A percentile compares a stretch with the other conserved stretches of the same genome.
These are phyloP conservation scores for Vaccinium myrtillus DNA, from an alignment of 148 eudicot genomes.

Conservation along the genomic window DNA sequence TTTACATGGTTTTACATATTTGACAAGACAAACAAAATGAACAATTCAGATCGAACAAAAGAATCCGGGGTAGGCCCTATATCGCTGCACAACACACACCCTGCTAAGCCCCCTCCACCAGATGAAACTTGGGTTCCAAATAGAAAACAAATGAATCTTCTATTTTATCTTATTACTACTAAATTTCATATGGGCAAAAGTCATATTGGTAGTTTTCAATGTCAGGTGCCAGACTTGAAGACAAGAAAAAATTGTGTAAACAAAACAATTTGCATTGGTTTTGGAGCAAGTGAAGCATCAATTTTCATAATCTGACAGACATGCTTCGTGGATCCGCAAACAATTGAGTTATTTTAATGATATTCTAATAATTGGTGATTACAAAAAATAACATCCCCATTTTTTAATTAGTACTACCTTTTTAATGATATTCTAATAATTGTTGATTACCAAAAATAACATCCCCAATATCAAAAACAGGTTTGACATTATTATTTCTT, in stretches of 20 bases:
- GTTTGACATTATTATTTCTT: no score
- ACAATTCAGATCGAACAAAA: no score
- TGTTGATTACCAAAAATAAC: no score
- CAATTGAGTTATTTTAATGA: background rate
- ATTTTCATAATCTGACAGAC: background rate
- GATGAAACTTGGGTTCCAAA: constrained; percentile 14
- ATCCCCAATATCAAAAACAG: no score
- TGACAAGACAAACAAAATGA: no score
- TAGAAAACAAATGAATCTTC: constrained; percentile 38
- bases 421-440: no score
- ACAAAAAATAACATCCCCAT: background rate
- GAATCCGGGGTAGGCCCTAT: no score
- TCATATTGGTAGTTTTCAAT: constrained; percentile 26
- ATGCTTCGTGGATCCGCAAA: background rate
- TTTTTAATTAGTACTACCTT: background rate
- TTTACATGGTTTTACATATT: no score
- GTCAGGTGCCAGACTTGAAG: constrained; percentile 19
- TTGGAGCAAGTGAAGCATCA: background rate
- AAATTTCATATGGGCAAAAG: constrained; percentile 2
- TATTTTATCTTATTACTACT: constrained; percentile 39
- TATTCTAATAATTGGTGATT: background rate
- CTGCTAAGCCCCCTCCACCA: background rate
- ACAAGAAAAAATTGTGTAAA: background rate
- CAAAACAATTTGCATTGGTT: background rate
- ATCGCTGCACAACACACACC: no score